phyloP scores from a whole-genome alignment of 306 rosid genomes.

The Medicago truncatula region MtrunA17r5.0-ANR NC_053046.1:1636501-1637000 shows the following conservation, averaged over 20 bases:
- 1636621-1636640: conserved; percentile 51
- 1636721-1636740: conserved; percentile 47
- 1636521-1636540: background rate
- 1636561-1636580: conserved; percentile 62
- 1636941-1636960: background rate
- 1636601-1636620: conserved; percentile 57
- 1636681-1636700: conserved; percentile 57
- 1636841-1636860: background rate
- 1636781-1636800: conserved; percentile 40
- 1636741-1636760: conserved; percentile 44
- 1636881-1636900: conserved; percentile 53
- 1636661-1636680: conserved; percentile 69
- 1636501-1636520: conserved; percentile 7
- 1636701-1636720: conserved; percentile 57
- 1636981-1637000: background rate
- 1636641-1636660: conserved; percentile 54
- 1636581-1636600: conserved; percentile 64
- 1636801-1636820: conserved; percentile 47
- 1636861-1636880: conserved; percentile 33
- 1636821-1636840: conserved; percentile 41
- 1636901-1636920: conserved; percentile 52
- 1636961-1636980: conserved; percentile 42
- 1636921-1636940: conserved; percentile 49
- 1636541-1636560: conserved; percentile 5
- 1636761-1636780: conserved; percentile 46